These are phyloP conservation scores for Eimeria praecox DNA, from an alignment of 169 alveolate species.

Conservation along the genomic window DNA sequence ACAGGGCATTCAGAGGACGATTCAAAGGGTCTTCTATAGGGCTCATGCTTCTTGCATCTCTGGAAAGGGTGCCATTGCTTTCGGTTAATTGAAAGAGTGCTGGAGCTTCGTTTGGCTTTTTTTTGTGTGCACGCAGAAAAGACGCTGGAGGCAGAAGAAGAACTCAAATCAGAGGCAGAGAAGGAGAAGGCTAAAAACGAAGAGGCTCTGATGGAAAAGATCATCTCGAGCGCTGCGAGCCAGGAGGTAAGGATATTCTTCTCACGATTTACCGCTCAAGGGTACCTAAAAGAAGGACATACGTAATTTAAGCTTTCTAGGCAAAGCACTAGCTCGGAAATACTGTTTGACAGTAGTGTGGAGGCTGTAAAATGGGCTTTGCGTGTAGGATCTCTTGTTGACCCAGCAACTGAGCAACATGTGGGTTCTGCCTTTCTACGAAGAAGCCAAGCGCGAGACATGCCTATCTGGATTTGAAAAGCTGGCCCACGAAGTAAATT, in stretches of 20 bases:
- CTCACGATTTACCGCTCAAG: not conserved
- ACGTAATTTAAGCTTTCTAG: not conserved
- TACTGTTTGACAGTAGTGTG: not conserved
- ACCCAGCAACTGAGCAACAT: slow-evolving; percentile 74
- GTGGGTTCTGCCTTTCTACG: slow-evolving; percentile 78
- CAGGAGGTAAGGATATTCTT: slow-evolving; percentile 22
- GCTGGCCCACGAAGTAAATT: slow-evolving; percentile 49
- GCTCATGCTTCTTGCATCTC: not conserved
- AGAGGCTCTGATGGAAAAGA: slow-evolving; percentile 6
- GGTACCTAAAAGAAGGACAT: not conserved
- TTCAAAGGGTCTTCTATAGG: not conserved
- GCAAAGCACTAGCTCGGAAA: not conserved
- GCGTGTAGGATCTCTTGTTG: slow-evolving; percentile 69
- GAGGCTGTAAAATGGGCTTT: not conserved
- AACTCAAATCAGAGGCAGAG: slow-evolving; percentile 48
- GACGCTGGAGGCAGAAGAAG: slow-evolving; percentile 23
- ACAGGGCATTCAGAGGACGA: not conserved
- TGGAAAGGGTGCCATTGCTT: not conserved
- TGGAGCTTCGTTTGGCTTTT: not conserved
- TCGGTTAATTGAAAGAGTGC: not conserved
- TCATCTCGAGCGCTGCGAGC: not conserved
- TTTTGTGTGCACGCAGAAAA: not conserved
- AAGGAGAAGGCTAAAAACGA: not conserved
- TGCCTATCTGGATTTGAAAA: slow-evolving; percentile 79
- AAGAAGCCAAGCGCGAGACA: slow-evolving; percentile 55